Percentiles rank a stretch among this genome's conserved stretches.
Conservation (phyloP, 1,284 basidiomycete genomes). For the Heterobasidion annosum region DNA sequence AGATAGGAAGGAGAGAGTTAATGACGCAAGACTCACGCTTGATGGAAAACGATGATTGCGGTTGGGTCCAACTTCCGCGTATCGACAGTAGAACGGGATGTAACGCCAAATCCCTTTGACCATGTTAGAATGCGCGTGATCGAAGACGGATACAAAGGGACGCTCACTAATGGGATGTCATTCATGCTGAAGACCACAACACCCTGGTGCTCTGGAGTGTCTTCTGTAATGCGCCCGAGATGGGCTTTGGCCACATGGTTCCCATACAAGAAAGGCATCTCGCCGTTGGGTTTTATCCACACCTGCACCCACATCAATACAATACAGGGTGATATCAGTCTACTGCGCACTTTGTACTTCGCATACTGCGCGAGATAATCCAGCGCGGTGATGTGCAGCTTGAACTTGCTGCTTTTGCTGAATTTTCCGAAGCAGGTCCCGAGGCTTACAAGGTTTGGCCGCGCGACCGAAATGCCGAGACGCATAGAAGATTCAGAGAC, state of each 20-base stretch:
- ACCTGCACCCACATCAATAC: conserved; percentile 41
- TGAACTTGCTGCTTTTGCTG: conserved; percentile 96
- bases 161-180: conserved; percentile 78
- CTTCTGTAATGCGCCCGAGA: conserved; percentile 97
- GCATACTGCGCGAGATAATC: conserved; percentile 96
- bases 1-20: not conserved
- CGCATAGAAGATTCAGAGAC: conserved; percentile 92
- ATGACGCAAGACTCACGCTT: conserved; percentile 62
- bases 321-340: conserved; percentile 1
- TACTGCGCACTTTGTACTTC: conserved; percentile 80
- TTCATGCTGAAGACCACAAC: conserved; percentile 96
- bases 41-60: conserved; percentile 97
- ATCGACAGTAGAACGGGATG: conserved; percentile 91
- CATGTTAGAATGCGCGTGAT: conserved; percentile 6
- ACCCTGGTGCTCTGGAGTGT: conserved; percentile 98
- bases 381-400: conserved; percentile 89
- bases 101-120: conserved; percentile 91
- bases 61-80: conserved; percentile 98
- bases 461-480: conserved; percentile 84
- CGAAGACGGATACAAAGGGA: not conserved
- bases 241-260: conserved; percentile 99
- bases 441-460: conserved; percentile 87
- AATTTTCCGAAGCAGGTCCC: conserved; percentile 99
- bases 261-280: conserved; percentile 98
- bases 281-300: conserved; percentile 99